Conservation (phyloP, 148 eudicot species). For the Bassia scoparia region DNA sequence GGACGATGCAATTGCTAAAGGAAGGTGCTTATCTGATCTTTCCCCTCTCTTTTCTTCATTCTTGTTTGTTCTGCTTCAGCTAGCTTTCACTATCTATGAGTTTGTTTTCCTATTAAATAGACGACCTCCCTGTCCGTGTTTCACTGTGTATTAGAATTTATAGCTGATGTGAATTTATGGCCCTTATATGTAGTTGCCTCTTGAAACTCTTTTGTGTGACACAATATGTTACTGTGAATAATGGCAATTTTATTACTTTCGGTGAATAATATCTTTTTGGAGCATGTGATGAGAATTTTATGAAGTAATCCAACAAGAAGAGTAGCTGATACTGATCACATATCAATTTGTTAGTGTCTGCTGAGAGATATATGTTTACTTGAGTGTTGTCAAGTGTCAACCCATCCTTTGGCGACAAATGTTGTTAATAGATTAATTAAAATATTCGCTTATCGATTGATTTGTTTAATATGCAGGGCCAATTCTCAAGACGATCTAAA, state of each 20-base stretch:
- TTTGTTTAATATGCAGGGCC: constrained; percentile 25
- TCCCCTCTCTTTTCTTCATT: background rate
- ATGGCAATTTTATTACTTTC: background rate
- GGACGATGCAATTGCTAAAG: constrained; percentile 71
- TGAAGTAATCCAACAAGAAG: background rate
- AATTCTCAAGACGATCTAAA: constrained; percentile 51
- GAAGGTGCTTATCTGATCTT: constrained; percentile 45
- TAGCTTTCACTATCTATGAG: background rate
- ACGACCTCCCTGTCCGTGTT: no score
- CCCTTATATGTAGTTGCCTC: background rate
- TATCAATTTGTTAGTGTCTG: background rate
- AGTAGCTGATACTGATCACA: background rate
- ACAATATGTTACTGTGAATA: background rate
- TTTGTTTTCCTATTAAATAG: no score
- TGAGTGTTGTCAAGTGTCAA: background rate
- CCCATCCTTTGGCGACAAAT: background rate
- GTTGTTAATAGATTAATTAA: background rate
- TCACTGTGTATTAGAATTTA: background rate
- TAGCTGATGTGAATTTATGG: background rate
- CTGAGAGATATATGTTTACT: background rate
- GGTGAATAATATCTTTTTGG: background rate
- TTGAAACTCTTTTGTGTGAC: background rate
- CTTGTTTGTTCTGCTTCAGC: background rate
- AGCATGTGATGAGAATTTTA: background rate
- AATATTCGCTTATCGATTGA: background rate